Evolutionary conservation across 2,329 filamentous ascomycete genomes (phyloP), one percentile per base, ranked within the genome.

Genomic region (Fusarium buharicum): DNA sequence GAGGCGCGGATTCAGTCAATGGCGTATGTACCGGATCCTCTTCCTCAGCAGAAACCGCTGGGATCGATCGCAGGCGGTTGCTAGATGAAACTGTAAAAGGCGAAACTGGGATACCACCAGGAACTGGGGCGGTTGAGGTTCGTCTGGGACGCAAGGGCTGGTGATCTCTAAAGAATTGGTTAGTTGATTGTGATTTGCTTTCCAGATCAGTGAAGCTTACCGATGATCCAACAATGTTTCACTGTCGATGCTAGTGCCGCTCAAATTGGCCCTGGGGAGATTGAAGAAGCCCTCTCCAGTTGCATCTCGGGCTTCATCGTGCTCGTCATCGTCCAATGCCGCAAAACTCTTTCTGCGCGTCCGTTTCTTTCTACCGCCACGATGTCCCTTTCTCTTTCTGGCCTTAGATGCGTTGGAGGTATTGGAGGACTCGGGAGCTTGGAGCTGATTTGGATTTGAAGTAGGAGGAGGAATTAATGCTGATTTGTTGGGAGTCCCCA

Each of bases 211-310:
- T 7, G 14, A 11, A 43, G 62, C 78, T 60, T 78, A 90, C 87
- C 92, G 86, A 76, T 98, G 94, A 76, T 98, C 94, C 16, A 98
- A 80, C 66, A 98, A 79, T 8, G 86, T 89, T 73, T 96, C 90
- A 74, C 93, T 97, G 67, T 97, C 94, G 62, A 98, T 80, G 75
- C 94, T 98, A 1, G 91, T 93, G 69, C 84, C 88, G 78, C 94
- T 98, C 62, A 88, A 73, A 72, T 90, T 92, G 39, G 79, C 76
- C 8, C 80, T 72, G 47, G 79, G 76, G 55, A 82, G 73, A 65
- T 79, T 74, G 71, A 85, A 85, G 72, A 86, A 82, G 40, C 76
- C 78, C 56, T 79, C 73, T 54, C 75, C 65, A 13, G 74, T 61
- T 30, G 72, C 69, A 18, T 72, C 67, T 39, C 73, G 73, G 38